Percentiles rank a stretch among this genome's conserved stretches.
These are phyloP conservation scores for Protomyces gravidus DNA, from an alignment of 1,139 yeast species.

Conservation along the genomic window DNA sequence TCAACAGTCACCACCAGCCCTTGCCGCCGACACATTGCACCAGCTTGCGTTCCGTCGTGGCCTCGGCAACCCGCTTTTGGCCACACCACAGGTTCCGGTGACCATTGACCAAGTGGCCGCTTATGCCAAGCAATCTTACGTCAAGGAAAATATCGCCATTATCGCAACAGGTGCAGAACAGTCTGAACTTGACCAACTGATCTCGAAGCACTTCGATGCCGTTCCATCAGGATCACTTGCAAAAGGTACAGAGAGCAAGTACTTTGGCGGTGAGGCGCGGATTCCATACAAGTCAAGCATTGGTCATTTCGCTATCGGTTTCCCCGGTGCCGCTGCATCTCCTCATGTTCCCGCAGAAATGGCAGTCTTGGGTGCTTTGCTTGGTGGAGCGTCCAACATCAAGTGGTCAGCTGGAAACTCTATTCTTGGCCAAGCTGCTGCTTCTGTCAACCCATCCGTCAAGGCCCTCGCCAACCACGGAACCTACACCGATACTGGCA, in stretches of 20 bases:
- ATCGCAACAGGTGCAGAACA: slow-evolving; percentile 70
- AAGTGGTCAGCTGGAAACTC: slow-evolving; percentile 51
- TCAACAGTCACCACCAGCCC: slow-evolving; percentile 50
- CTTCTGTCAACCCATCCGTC: slow-evolving; percentile 32
- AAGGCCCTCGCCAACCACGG: slow-evolving; percentile 56
- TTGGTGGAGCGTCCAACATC: slow-evolving; percentile 51
- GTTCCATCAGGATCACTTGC: slow-evolving; percentile 54
- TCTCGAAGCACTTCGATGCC: slow-evolving; percentile 61
- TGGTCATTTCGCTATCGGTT: slow-evolving; percentile 66
- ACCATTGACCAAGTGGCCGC: slow-evolving; percentile 61
- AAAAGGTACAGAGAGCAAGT: slow-evolving; percentile 46
- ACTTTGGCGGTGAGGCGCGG: slow-evolving; percentile 70
- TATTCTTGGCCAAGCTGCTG: slow-evolving; percentile 49
- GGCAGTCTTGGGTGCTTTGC: slow-evolving; percentile 68
- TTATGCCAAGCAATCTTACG: slow-evolving; percentile 66
- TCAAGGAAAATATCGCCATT: slow-evolving; percentile 65
- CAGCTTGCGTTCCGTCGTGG: slow-evolving; percentile 81
- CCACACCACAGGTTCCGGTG: slow-evolving; percentile 58
- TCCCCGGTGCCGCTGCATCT: slow-evolving; percentile 58
- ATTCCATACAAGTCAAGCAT: slow-evolving; percentile 62
- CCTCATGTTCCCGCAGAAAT: slow-evolving; percentile 52
- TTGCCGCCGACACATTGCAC: slow-evolving; percentile 76
- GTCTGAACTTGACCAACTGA: slow-evolving; percentile 64
- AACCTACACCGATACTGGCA: slow-evolving; percentile 74
- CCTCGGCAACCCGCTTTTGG: slow-evolving; percentile 77